Conservation (phyloP, 2,329 filamentous ascomycete species). For the Fusarium metavorans region DNA sequence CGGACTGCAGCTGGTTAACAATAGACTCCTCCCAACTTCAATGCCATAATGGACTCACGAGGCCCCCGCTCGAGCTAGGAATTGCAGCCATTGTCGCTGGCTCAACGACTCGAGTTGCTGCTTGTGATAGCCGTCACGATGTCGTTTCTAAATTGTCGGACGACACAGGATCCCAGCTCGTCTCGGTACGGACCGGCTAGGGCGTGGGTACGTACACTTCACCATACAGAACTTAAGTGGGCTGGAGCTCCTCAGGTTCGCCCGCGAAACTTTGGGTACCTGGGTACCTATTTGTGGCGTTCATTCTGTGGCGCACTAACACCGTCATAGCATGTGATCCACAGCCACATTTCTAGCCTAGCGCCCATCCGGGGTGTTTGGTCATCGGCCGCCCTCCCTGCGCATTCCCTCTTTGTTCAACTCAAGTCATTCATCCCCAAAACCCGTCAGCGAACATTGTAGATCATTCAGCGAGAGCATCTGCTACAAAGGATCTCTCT, state of each 20-base stretch:
- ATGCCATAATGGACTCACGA: constrained; percentile 43
- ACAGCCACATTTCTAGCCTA: constrained; percentile 26
- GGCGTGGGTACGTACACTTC: constrained; percentile 30
- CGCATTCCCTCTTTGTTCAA: constrained; percentile 31
- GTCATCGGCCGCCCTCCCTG: constrained; percentile 21
- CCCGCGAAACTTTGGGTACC: neutral
- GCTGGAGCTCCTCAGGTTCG: neutral
- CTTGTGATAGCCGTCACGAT: constrained; percentile 34
- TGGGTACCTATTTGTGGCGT: constrained; percentile 5
- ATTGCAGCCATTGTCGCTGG: constrained; percentile 51
- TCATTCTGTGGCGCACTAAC: constrained; percentile 20
- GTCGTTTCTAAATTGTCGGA: constrained; percentile 31
- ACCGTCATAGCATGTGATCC: constrained; percentile 38
- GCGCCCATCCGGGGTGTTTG: constrained; percentile 16
- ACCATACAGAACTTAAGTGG: neutral
- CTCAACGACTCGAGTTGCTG: constrained; percentile 31
- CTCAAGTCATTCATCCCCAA: constrained; percentile 27
- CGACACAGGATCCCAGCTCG: constrained; percentile 40
- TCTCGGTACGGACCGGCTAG: constrained; percentile 11
- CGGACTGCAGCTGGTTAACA: constrained; percentile 46
- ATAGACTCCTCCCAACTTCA: constrained; percentile 6
- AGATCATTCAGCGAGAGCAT: constrained; percentile 17
- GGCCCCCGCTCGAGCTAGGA: constrained; percentile 44
- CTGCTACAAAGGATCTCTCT: neutral
- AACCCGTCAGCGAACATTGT: constrained; percentile 12